A percentile compares a stretch with the other conserved stretches of the same genome.
These are phyloP conservation scores for Sporothrix curviconia DNA, from an alignment of 2,329 filamentous ascomycete genomes.

Conservation along the genomic window DNA sequence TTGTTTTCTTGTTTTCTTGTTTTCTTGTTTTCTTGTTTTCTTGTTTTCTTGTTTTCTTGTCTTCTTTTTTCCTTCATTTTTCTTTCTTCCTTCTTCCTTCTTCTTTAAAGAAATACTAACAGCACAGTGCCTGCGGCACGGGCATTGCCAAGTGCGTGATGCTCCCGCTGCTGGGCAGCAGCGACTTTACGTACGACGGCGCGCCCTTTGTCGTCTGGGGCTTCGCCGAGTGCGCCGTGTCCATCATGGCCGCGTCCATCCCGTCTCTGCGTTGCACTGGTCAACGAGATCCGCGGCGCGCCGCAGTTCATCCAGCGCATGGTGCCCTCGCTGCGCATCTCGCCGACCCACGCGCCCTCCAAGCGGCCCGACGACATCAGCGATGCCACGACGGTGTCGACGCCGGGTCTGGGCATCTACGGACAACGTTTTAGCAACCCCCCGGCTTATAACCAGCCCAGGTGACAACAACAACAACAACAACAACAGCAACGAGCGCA, in stretches of 20 bases:
- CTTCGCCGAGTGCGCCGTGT: constrained; percentile 25
- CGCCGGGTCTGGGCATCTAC: not conserved
- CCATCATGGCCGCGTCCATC: constrained; percentile 28
- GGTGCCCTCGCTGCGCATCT: constrained; percentile 7
- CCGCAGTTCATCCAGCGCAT: constrained; percentile 5
- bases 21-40: no score
- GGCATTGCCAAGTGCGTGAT: constrained; percentile 24
- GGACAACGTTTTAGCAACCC: no score
- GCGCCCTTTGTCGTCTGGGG: constrained; percentile 20
- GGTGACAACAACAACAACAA: no score
- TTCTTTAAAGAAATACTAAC: no score
- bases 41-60: no score
- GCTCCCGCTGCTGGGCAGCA: constrained; percentile 16
- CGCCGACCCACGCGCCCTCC: not conserved
- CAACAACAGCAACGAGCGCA: no score
- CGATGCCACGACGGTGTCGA: not conserved
- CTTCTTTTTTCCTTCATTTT: no score
- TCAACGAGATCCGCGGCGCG: constrained; percentile 13
- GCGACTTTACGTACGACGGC: constrained; percentile 16
- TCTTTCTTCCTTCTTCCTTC: no score
- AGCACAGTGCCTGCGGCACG: constrained; percentile 23
- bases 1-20: no score
- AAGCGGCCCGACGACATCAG: constrained; percentile 1
- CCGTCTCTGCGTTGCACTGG: constrained; percentile 26
- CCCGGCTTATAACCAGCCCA: no score